Evolutionary conservation across 164 flowering plant genomes (phyloP).

Genomic region (Nelumbo lutea): DNA sequence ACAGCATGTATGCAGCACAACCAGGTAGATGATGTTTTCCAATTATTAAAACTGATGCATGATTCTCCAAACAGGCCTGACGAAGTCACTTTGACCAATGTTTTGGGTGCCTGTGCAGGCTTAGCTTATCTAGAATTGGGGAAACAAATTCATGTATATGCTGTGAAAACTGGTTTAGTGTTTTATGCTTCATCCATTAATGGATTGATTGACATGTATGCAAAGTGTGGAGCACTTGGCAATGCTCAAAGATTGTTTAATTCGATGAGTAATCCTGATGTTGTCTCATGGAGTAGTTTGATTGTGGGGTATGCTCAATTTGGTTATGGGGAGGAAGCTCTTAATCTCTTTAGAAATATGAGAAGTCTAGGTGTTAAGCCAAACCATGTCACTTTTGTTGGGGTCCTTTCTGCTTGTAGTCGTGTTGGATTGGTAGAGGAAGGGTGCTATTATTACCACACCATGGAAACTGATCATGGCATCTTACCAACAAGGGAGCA

Average conservation of each 20-base stretch:
- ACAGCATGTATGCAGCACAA: slow-evolving; percentile 50
- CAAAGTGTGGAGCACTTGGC: slow-evolving; percentile 51
- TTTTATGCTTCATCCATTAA: slow-evolving; percentile 34
- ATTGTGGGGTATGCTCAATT: slow-evolving; percentile 59
- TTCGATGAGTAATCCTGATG: slow-evolving; percentile 38
- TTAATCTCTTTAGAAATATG: slow-evolving; percentile 47
- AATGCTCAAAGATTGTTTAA: slow-evolving; percentile 41
- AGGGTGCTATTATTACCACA: slow-evolving; percentile 38
- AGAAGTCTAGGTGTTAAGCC: slow-evolving; percentile 39
- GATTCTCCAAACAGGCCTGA: slow-evolving; percentile 36
- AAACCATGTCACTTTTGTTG: slow-evolving; percentile 53
- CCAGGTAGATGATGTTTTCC: slow-evolving; percentile 37
- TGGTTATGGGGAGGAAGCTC: slow-evolving; percentile 53
- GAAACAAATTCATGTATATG: slow-evolving; percentile 42
- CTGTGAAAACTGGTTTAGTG: slow-evolving; percentile 38
- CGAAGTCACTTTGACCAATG: slow-evolving; percentile 34
- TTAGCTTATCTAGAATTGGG: slow-evolving; percentile 47
- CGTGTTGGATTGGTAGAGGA: slow-evolving; percentile 63
- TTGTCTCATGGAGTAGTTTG: slow-evolving; percentile 66
- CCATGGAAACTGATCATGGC: slow-evolving; percentile 49
- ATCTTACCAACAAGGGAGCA: slow-evolving; percentile 58
- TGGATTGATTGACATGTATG: slow-evolving; percentile 60
- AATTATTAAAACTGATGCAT: slow-evolving; percentile 39
- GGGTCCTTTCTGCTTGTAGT: slow-evolving; percentile 69
- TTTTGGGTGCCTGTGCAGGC: slow-evolving; percentile 45